These are phyloP conservation scores for Withania somnifera DNA, from an alignment of 305 asterid species.

Conservation along the genomic window DNA sequence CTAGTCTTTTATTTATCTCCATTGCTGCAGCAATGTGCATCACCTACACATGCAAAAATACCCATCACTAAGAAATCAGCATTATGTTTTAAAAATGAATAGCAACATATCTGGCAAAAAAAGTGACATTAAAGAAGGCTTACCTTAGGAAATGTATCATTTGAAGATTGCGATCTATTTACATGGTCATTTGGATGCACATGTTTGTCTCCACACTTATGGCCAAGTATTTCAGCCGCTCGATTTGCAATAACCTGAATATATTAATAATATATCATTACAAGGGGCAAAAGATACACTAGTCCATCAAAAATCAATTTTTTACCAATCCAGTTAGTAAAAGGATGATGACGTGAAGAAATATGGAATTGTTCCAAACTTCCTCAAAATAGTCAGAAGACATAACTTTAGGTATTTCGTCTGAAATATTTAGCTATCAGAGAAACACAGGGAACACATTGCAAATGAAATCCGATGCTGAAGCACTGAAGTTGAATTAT, in stretches of 20 bases:
- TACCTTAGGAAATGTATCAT: slow-evolving; percentile 94
- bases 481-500: no score
- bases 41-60: slow-evolving; percentile 38
- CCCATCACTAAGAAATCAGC: slow-evolving; percentile 13
- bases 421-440: background rate
- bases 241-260: slow-evolving; percentile 88
- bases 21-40: slow-evolving; percentile 98
- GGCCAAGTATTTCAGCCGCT: slow-evolving; percentile 96
- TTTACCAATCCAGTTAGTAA: background rate
- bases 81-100: background rate
- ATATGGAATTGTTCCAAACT: background rate
- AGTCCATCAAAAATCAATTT: background rate
- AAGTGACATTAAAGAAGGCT: slow-evolving; percentile 17
- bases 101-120: background rate
- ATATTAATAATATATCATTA: no score
- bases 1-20: slow-evolving; percentile 66
- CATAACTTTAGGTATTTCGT: background rate
- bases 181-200: slow-evolving; percentile 97
- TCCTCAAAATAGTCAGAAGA: background rate
- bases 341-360: background rate
- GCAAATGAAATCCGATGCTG: no score
- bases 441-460: no score
- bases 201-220: slow-evolving; percentile 67
- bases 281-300: background rate
- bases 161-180: slow-evolving; percentile 92